phyloP scores from a whole-genome alignment of 768 basidiomycete species.

The Pleurotus tuber-regium region DNA sequence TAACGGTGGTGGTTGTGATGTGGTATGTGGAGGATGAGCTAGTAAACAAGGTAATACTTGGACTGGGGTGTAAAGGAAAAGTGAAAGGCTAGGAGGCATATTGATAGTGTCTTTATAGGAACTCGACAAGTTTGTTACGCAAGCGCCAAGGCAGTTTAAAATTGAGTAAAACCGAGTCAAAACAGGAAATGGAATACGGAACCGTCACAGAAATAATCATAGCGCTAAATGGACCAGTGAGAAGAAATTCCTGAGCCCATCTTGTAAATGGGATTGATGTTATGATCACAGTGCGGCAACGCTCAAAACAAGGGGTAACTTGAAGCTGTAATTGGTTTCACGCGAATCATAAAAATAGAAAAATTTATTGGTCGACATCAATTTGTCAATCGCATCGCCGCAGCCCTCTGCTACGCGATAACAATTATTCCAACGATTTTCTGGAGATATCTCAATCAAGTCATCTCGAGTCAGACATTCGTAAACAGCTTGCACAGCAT shows the following conservation, averaged over 20 bases:
- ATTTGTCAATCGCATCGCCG: conserved; percentile 1
- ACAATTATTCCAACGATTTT: not conserved
- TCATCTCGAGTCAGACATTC: conserved; percentile 1
- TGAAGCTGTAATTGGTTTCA: conserved; percentile 10
- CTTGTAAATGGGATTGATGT: not conserved
- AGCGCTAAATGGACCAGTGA: conserved; percentile 17
- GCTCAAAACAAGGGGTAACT: conserved; percentile 10
- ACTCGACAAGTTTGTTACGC: conserved; percentile 11
- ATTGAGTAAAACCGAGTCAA: conserved; percentile 40
- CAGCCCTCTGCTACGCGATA: not conserved
- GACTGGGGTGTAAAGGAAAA: conserved; percentile 5
- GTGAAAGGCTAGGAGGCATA: conserved; percentile 2
- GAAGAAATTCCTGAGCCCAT: conserved; percentile 2
- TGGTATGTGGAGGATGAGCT: conserved; percentile 9
- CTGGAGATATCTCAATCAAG: not conserved
- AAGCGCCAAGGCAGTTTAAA: conserved; percentile 17
- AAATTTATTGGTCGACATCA: not conserved
- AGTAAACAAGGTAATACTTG: not conserved
- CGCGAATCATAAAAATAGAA: conserved; percentile 4
- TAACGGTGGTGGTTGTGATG: conserved; percentile 13
- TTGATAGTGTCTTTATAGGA: conserved; percentile 7
- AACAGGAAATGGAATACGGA: conserved; percentile 28
- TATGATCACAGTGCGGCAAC: conserved; percentile 4
- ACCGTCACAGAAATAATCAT: conserved; percentile 24
- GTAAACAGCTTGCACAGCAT: conserved; percentile 10